A percentile compares a stretch with the other conserved stretches of the same genome.
These are phyloP conservation scores for Allomyces javanicus DNA, from an alignment of 192 early-diverging fungal species.

Conservation along the genomic window DNA sequence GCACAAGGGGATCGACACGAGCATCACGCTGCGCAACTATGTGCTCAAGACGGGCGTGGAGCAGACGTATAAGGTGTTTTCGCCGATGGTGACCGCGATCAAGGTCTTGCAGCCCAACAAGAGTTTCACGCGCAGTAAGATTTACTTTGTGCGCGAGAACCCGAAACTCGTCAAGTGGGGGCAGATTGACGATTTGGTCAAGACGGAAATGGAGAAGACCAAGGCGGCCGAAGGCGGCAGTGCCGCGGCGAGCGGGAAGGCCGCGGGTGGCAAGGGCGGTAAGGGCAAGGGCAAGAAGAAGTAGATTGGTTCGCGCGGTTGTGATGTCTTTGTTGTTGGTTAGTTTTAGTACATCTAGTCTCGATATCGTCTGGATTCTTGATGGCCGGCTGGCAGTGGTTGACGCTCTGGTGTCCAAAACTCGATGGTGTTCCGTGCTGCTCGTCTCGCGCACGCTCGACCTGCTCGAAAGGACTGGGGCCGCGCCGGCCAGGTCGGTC, in stretches of 20 bases:
- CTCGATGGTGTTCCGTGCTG: no score
- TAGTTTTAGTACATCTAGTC: no score
- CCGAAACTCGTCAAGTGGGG: conserved; percentile 11
- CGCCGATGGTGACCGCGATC: conserved; percentile 53
- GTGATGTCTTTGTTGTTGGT: no score
- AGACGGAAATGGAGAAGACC: background rate
- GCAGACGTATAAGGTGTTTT: conserved; percentile 49
- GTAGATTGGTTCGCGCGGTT: no score
- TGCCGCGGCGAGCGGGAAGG: background rate
- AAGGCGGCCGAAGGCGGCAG: background rate
- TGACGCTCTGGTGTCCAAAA: no score
- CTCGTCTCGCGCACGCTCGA: no score
- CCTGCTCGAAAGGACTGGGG: no score
- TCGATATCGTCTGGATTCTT: no score
- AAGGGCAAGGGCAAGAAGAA: background rate
- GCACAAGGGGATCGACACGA: conserved; percentile 49
- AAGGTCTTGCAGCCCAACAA: conserved; percentile 40
- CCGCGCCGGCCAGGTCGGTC: no score
- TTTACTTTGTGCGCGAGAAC: conserved; percentile 57
- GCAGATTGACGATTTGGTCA: background rate
- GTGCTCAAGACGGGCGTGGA: conserved; percentile 59
- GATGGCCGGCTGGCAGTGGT: no score
- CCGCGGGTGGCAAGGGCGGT: background rate
- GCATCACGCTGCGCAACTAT: conserved; percentile 57
- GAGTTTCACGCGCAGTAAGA: conserved; percentile 46